Percentiles rank a stretch among this genome's conserved stretches.
phyloP scores from a whole-genome alignment of 192 early-diverging fungal genomes.

The Jimgerdemannia lactiflua region DNA sequence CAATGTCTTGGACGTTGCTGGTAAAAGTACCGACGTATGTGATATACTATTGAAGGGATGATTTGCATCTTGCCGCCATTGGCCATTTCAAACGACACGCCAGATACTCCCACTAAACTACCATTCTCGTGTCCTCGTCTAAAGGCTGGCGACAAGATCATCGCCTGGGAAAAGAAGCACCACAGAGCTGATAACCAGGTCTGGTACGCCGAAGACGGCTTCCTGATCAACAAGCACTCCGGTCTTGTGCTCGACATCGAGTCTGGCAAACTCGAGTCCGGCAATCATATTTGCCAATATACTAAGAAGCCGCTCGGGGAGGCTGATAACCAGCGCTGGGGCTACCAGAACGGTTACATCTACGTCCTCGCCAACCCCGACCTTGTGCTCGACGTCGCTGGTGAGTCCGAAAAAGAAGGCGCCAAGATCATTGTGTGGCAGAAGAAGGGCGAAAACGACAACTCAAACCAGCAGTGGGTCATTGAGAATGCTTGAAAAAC shows the following conservation, averaged over 20 bases:
- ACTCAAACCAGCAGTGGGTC: too few relatives aligned
- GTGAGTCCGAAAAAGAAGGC: conserved; percentile 7
- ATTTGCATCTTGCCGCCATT: too few relatives aligned
- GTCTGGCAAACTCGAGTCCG: too few relatives aligned
- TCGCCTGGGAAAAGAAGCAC: conserved; percentile 1
- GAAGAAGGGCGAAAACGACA: conserved; percentile 3
- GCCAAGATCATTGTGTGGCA: conserved; percentile 20
- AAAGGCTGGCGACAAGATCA: not conserved
- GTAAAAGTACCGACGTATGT: too few relatives aligned
- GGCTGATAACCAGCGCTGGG: not conserved
- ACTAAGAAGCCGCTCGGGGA: not conserved
- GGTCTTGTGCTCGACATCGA: conserved; percentile 23
- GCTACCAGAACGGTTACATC: conserved; percentile 12
- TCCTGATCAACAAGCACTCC: conserved; percentile 25
- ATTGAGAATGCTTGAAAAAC: too few relatives aligned
- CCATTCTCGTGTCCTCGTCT: too few relatives aligned
- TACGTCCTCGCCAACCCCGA: conserved; percentile 16
- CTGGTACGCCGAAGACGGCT: conserved; percentile 22
- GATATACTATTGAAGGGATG: too few relatives aligned
- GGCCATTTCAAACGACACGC: too few relatives aligned
- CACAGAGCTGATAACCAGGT: conserved; percentile 8
- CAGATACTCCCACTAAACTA: too few relatives aligned
- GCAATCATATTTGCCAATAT: not conserved
- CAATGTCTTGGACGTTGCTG: too few relatives aligned
- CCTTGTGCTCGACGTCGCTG: conserved; percentile 15